A percentile compares a stretch with the other conserved stretches of the same genome.
Conservation (phyloP, 2,329 filamentous ascomycete genomes). For the Colletotrichum siamense region DNA sequence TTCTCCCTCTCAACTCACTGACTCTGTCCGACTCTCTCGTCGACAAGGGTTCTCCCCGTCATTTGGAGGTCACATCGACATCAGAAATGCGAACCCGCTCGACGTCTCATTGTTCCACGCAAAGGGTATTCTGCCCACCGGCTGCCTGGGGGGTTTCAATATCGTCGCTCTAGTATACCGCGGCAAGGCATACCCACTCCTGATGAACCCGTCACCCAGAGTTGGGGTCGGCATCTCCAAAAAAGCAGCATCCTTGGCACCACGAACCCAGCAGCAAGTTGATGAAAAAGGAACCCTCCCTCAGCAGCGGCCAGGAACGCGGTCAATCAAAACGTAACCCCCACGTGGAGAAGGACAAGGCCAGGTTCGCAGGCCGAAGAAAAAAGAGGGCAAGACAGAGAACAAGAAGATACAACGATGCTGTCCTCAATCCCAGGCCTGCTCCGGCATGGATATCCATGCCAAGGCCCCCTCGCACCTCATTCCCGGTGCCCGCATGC, state of each 20-base stretch:
- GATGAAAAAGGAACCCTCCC: neutral
- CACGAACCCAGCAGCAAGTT: neutral
- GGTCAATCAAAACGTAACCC: neutral
- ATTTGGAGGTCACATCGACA: neutral
- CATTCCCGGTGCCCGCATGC: neutral
- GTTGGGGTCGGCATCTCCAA: neutral
- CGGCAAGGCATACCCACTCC: neutral
- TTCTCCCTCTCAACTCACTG: neutral
- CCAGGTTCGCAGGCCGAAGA: neutral
- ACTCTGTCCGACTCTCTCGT: neutral
- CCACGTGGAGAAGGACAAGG: conserved; percentile 7
- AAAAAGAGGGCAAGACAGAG: neutral
- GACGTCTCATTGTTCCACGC: conserved; percentile 1
- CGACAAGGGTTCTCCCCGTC: neutral
- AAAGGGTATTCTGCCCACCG: neutral
- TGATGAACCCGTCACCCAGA: neutral
- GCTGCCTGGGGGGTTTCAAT: conserved; percentile 1
- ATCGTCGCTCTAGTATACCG: neutral
- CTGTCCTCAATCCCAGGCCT: neutral
- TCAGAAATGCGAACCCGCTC: neutral
- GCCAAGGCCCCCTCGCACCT: neutral
- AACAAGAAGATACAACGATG: neutral
- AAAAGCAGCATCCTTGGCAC: neutral
- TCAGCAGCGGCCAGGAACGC: neutral
- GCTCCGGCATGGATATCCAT: conserved; percentile 19